A percentile compares a stretch with the other conserved stretches of the same genome.
Conservation (phyloP, 2,329 filamentous ascomycete genomes). For the Cephalotrichum gorgonifer region DNA sequence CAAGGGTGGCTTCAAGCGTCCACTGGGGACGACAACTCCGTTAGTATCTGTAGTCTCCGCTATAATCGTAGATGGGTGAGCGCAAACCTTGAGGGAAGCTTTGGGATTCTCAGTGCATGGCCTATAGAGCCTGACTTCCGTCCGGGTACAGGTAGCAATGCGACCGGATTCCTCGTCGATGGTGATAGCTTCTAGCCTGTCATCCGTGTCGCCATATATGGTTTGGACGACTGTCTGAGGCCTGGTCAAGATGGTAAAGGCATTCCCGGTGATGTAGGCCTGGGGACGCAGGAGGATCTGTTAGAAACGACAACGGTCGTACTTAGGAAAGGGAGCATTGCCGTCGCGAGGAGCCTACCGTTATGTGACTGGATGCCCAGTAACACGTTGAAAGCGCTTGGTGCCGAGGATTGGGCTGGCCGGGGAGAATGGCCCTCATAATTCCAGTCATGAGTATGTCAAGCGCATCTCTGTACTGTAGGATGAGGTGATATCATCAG, state of each 20-base stretch:
- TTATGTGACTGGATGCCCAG: slow-evolving; percentile 63
- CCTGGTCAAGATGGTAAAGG: slow-evolving; percentile 71
- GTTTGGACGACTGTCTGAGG: slow-evolving; percentile 74
- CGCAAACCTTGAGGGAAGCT: not conserved
- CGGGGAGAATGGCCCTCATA: slow-evolving; percentile 73
- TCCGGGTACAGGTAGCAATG: slow-evolving; percentile 64
- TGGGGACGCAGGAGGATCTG: slow-evolving; percentile 22
- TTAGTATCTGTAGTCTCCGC: not conserved
- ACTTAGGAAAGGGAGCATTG: not conserved
- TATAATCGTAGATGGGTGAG: not conserved
- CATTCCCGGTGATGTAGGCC: slow-evolving; percentile 85
- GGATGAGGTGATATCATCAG: not conserved
- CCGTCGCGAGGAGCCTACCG: slow-evolving; percentile 39
- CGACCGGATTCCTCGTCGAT: slow-evolving; percentile 77
- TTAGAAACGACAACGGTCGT: not conserved
- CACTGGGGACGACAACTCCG: slow-evolving; percentile 35
- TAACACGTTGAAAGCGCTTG: slow-evolving; percentile 65
- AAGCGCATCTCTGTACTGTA: not conserved
- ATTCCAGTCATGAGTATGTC: slow-evolving; percentile 18
- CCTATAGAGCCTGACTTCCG: slow-evolving; percentile 64
- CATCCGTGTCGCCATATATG: slow-evolving; percentile 74
- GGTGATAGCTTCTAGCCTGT: slow-evolving; percentile 59
- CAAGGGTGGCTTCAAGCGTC: slow-evolving; percentile 44
- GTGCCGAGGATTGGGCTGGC: slow-evolving; percentile 66
- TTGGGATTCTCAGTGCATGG: slow-evolving; percentile 37